Base-by-base conservation (phyloP, 2,329 filamentous ascomycete genomes). In the Dothidotthia symphoricarpi region DNA sequence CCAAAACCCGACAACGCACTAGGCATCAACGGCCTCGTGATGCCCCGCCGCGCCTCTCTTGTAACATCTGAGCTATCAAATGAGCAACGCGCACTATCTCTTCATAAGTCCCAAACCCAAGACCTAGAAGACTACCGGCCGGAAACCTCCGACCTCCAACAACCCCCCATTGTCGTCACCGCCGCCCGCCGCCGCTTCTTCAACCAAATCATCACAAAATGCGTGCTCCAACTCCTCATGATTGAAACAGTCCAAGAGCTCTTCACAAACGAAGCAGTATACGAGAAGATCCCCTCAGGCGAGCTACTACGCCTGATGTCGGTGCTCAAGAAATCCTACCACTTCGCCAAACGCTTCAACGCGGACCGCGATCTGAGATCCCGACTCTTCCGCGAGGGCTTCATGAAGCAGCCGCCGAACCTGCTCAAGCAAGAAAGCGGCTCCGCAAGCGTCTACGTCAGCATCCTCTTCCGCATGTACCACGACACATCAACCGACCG, bases 381-480 rank as follows among this genome's bases (percentile, higher is more conserved):
- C 77, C 82, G 88, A 13, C 76, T 99, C 13, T 98, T 94, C 88
- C 79, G 89, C 34, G 93, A 98, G 66, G 93, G 94, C 0, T 99
- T 98, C 75, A 99, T 99, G 93, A 95, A 95, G 70, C 93, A 98
- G 64, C 91, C 93, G 12, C 93, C 93, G 3, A 99, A 99, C 59
- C 75, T 99, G 10, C 78, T 99, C 19, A 98, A 98, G 72, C 93
- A 99, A 66, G 93, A 99, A 70, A 88, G 82, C 45, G 91, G 93
- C 27, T 87, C 85, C 38, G 93, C 93, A 1, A 87, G 88, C 2
- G 96, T 94, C 1, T 99, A 98, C 64, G 88, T 98, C 24, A 86
- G 86, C 45, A 98, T 99, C 51, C 73, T 99, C 17, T 88, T 98
- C 70, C 80, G 93, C 33, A 98, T 99, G 93, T 98, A 95, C 68